A percentile compares a stretch with the other conserved stretches of the same genome.
phyloP scores from a whole-genome alignment of 2,329 filamentous ascomycete genomes.

The Colletotrichum graminicola region DNA sequence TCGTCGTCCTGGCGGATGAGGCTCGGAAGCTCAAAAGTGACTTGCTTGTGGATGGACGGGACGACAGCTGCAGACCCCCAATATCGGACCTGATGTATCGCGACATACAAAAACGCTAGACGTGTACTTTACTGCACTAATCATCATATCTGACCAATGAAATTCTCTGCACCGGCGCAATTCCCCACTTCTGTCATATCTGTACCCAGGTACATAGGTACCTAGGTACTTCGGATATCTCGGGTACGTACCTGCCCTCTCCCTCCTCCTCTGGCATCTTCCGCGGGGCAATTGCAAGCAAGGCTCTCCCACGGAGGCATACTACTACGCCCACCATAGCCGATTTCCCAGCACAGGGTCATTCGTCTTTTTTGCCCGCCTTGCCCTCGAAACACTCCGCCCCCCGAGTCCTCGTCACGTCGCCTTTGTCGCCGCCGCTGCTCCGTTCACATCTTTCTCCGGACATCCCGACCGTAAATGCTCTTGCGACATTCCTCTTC shows the following conservation, averaged over 20 bases:
- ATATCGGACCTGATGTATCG: not conserved
- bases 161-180: not conserved
- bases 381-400: slow-evolving; percentile 37
- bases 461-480: slow-evolving; percentile 25
- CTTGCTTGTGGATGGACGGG: slow-evolving; percentile 35
- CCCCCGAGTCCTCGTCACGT: slow-evolving; percentile 18
- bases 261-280: slow-evolving; percentile 9
- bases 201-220: not conserved
- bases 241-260: too few relatives aligned
- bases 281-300: slow-evolving; percentile 36
- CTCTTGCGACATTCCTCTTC: slow-evolving; percentile 12
- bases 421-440: slow-evolving; percentile 16
- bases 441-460: slow-evolving; percentile 14
- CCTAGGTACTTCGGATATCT: too few relatives aligned
- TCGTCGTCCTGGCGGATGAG: slow-evolving; percentile 20
- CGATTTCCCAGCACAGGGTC: too few relatives aligned
- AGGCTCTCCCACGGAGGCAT: slow-evolving; percentile 37
- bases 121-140: not conserved
- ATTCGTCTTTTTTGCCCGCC: not conserved
- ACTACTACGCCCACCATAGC: slow-evolving; percentile 34
- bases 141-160: not conserved
- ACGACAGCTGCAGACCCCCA: slow-evolving; percentile 7
- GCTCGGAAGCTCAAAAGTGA: slow-evolving; percentile 27
- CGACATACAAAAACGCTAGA: not conserved
- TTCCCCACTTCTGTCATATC: slow-evolving; percentile 15